Base-by-base conservation (phyloP, 345 rosid genomes). In the Crucihimalaya himalaica region DNA sequence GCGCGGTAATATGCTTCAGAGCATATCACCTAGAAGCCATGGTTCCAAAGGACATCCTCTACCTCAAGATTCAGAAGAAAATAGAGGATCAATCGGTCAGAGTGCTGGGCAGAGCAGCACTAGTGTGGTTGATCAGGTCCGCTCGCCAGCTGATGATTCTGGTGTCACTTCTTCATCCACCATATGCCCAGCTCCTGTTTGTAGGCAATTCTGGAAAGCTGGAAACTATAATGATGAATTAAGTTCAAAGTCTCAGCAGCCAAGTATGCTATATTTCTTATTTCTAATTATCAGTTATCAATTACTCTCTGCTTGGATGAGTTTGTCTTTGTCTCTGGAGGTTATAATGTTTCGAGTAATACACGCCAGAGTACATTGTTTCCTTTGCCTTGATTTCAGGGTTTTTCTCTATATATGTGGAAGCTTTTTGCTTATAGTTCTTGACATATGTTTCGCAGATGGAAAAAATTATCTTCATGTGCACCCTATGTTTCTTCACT, bases 401-500 rank as follows among this genome's bases (percentile, higher is more conserved):
- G n/a, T 31, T 54, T 53, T 57, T 42, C 39, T 28, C 42, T 27
- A 18, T 50, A 37, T 42, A 59, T 28, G 31, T 53, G 23, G 31
- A 40, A 51, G 48, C 6, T 27, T 60, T 55, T 13, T 64, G 37
- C 47, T 64, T 39, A 77, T 40, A 45, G 18, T 8, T 66, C 14
- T 66, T 59, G 35, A 25, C 34, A 8, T 52, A 0, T 72, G 58
- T 66, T 39, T 74, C 9, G 42, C 82, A 90, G 96, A 79, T 83
- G 91, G 93, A 16, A 88, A 81, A 58, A 91, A 83, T 62, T 85
- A 87, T 84, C 87, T 91, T 50, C 97, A 89, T 78, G 96, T 94
- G 67, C 97, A 91, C 63, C 98, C 98, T 9, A 78, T 89, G 96
- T 94, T 94, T 82, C 96, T 94, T 78, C 98, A 94, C 83, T 94